Evolutionary conservation across 164 flowering plant genomes (phyloP).

Genomic region (Akebia trifoliata): DNA sequence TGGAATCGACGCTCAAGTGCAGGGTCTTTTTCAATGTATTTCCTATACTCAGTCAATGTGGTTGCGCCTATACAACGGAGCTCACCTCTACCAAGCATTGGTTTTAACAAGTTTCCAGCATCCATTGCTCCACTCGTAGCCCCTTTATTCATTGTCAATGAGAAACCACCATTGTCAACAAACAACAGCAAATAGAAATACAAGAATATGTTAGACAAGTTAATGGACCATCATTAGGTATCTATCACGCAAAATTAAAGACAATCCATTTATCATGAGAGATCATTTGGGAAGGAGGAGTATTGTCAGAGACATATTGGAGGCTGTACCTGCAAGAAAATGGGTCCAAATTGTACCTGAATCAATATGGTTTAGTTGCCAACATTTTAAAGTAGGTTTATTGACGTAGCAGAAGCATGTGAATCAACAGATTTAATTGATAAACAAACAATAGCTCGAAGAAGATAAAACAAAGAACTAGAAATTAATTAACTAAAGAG

Average conservation of each 20-base stretch:
- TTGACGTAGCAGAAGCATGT: too few species aligned
- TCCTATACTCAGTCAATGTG: constrained; percentile 81
- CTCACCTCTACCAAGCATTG: constrained; percentile 96
- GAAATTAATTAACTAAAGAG: too few species aligned
- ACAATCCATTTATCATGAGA: too few species aligned
- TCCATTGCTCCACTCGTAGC: constrained; percentile 96
- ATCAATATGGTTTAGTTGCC: too few species aligned
- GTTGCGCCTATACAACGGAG: constrained; percentile 97
- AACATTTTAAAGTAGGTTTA: too few species aligned
- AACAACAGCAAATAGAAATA: not conserved
- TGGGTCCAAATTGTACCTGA: too few species aligned
- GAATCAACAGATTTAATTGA: too few species aligned
- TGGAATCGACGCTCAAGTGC: constrained; percentile 96
- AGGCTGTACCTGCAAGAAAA: too few species aligned
- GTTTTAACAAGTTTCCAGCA: constrained; percentile 93
- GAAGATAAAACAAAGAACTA: too few species aligned
- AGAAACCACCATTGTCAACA: constrained; percentile 6
- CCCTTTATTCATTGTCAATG: constrained; percentile 30
- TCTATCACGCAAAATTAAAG: not conserved
- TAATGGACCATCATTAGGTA: not conserved
- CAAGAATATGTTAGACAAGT: not conserved
- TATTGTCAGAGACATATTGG: too few species aligned
- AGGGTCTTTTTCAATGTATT: constrained; percentile 92
- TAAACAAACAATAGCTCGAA: too few species aligned
- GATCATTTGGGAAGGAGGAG: too few species aligned